These are phyloP conservation scores for Fomitiporia mediterranea DNA, from an alignment of 1,284 basidiomycete species.

Conservation along the genomic window DNA sequence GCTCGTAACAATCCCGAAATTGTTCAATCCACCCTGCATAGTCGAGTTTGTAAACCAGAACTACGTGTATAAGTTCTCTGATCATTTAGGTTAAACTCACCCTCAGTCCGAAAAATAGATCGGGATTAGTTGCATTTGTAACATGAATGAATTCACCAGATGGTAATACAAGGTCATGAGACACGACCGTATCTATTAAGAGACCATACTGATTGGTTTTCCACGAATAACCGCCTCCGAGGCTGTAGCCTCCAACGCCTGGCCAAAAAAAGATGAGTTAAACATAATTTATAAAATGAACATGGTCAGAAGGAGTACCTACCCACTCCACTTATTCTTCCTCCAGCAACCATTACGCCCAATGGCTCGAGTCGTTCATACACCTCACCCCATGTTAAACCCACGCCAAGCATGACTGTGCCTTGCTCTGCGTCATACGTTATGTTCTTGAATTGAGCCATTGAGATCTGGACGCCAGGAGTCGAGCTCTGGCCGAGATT, in stretches of 20 bases:
- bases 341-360: conserved; percentile 25
- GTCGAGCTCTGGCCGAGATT: conserved; percentile 27
- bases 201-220: conserved; percentile 18
- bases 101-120: conserved; percentile 18
- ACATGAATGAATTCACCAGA: conserved; percentile 4
- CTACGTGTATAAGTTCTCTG: neutral
- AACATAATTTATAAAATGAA: neutral
- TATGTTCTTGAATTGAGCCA: conserved; percentile 22
- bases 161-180: conserved; percentile 16
- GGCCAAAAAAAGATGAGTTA: neutral
- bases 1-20: conserved; percentile 17
- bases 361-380: conserved; percentile 21
- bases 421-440: conserved; percentile 15
- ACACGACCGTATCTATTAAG: conserved; percentile 14
- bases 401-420: conserved; percentile 21
- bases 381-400: conserved; percentile 26
- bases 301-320: neutral
- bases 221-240: conserved; percentile 21
- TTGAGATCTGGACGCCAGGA: conserved; percentile 26
- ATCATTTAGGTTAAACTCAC: neutral
- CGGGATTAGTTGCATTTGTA: conserved; percentile 12
- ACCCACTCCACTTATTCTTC: conserved; percentile 23
- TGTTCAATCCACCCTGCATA: conserved; percentile 18
- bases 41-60: neutral
- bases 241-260: conserved; percentile 17